Evolutionary conservation across 768 basidiomycete genomes (phyloP).

Genomic region (Lactarius quietus): DNA sequence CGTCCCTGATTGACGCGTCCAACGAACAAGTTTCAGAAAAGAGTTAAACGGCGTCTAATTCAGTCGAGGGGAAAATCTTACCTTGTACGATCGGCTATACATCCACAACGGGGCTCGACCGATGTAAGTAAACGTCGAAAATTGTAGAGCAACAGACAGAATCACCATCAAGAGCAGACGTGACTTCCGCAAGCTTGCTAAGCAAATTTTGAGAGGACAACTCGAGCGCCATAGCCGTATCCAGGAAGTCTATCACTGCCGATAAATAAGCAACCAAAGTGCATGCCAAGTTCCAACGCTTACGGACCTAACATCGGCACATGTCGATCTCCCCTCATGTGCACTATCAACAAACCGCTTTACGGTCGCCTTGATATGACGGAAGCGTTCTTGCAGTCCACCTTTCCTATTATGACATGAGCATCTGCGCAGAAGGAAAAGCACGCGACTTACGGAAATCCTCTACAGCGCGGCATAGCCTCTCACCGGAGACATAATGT

Average conservation of each 20-base stretch:
- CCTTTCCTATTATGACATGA: neutral
- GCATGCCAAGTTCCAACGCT: neutral
- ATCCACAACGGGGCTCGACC: too few species aligned
- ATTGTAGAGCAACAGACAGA: too few species aligned
- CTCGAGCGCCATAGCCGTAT: too few species aligned
- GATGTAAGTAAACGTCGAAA: too few species aligned
- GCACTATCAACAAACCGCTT: slow-evolving; percentile 17
- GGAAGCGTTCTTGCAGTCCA: slow-evolving; percentile 51
- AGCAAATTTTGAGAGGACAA: too few species aligned
- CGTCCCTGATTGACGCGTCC: too few species aligned
- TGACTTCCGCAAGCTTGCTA: too few species aligned
- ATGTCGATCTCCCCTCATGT: slow-evolving; percentile 1
- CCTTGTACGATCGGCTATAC: too few species aligned
- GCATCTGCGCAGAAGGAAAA: neutral
- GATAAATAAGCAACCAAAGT: neutral
- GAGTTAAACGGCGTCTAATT: too few species aligned
- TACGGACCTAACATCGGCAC: slow-evolving; percentile 8
- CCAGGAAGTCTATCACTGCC: slow-evolving; percentile 9
- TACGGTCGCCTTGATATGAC: slow-evolving; percentile 33
- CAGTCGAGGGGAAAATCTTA: too few species aligned
- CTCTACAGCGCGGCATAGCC: slow-evolving; percentile 76
- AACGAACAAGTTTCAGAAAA: too few species aligned
- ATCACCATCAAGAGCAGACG: too few species aligned
- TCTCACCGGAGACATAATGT: slow-evolving; percentile 71
- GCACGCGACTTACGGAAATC: slow-evolving; percentile 54